Evolutionary conservation across 2,329 filamentous ascomycete genomes (phyloP).

Genomic region (Aureobasidium uvarum): DNA sequence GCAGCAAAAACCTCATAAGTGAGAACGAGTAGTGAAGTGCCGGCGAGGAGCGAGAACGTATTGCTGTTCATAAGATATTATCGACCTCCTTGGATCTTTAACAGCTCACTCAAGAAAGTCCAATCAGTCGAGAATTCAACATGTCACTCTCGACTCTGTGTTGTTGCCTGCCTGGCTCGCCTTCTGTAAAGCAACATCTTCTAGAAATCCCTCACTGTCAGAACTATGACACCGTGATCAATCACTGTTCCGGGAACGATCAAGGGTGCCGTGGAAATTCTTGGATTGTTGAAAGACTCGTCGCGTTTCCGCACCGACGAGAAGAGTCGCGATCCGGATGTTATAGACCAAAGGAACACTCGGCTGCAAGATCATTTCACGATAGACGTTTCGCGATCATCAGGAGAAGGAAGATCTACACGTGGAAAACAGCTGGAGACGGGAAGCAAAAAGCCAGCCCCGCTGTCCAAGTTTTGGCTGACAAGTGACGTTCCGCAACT

Average conservation of each 20-base stretch:
- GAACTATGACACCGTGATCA: background rate
- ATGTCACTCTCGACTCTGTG: too few species aligned
- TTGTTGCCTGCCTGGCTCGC: too few species aligned
- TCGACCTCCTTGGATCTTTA: too few species aligned
- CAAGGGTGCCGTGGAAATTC: too few species aligned
- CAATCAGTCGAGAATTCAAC: too few species aligned
- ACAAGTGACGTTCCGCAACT: background rate
- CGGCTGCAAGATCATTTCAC: background rate
- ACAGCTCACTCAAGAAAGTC: too few species aligned
- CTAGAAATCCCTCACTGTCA: background rate
- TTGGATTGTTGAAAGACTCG: background rate
- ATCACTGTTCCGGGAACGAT: background rate
- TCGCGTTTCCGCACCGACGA: too few species aligned
- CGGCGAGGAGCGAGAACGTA: too few species aligned
- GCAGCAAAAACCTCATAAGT: too few species aligned
- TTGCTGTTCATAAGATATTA: too few species aligned
- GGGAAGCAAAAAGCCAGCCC: background rate
- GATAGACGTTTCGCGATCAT: slow-evolving; percentile 11
- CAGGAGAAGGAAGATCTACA: background rate
- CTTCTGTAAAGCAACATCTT: background rate
- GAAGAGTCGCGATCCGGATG: too few species aligned
- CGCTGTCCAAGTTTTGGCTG: slow-evolving; percentile 1
- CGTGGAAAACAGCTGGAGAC: slow-evolving; percentile 2
- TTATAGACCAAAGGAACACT: background rate
- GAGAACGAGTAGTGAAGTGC: too few species aligned